phyloP scores from a whole-genome alignment of 2,329 filamentous ascomycete species.

The Purpureocillium takamizusanense region DNA sequence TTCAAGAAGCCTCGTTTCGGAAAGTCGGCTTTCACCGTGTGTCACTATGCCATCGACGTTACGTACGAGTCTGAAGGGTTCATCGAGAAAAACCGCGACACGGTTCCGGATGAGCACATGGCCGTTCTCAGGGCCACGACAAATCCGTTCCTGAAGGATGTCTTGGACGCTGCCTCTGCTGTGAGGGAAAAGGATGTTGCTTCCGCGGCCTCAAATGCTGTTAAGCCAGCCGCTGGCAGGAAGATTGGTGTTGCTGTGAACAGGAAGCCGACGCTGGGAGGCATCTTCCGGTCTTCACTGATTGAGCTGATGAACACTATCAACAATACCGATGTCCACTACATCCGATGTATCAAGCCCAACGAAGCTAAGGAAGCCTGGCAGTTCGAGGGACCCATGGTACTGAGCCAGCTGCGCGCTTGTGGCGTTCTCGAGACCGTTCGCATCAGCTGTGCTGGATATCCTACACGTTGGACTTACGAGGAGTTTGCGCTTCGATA shows the following conservation, averaged over 20 bases:
- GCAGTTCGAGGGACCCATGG: conserved; percentile 99
- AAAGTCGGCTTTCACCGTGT: conserved; percentile 95
- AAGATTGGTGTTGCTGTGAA: conserved; percentile 89
- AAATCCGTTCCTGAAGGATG: conserved; percentile 76
- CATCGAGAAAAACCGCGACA: conserved; percentile 98
- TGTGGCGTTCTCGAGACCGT: conserved; percentile 99
- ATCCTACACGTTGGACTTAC: conserved; percentile 96
- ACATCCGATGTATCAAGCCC: conserved; percentile 98
- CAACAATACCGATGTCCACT: conserved; percentile 96
- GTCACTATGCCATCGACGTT: conserved; percentile 95
- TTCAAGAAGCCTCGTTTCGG: conserved; percentile 98
- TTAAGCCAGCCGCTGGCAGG: conserved; percentile 71
- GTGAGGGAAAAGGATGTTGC: conserved; percentile 84
- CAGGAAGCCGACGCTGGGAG: conserved; percentile 91
- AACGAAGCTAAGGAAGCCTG: conserved; percentile 95
- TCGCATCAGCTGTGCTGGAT: conserved; percentile 92
- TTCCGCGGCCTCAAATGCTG: conserved; percentile 56
- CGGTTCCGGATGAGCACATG: conserved; percentile 96
- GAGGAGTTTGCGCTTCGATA: conserved; percentile 96
- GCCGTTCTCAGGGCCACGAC: conserved; percentile 77
- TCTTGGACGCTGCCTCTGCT: conserved; percentile 75
- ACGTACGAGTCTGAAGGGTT: conserved; percentile 99
- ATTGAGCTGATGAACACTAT: conserved; percentile 98
- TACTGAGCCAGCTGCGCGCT: conserved; percentile 89
- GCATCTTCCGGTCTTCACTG: conserved; percentile 96